Evolutionary conservation across 148 eudicot genomes (phyloP).

Genomic region (Camellia granthamiana): DNA sequence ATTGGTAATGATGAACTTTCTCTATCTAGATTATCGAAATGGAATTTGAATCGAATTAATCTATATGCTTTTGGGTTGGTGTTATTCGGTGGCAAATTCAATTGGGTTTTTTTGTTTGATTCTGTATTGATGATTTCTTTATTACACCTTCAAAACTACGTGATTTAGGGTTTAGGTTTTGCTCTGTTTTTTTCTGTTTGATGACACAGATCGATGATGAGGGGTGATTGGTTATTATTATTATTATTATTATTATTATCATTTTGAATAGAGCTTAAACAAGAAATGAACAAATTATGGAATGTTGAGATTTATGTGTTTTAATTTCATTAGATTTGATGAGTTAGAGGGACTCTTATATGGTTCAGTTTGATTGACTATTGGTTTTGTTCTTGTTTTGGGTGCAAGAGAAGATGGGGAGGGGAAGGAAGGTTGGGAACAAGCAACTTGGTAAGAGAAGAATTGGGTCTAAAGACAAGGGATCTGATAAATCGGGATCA

Average conservation of each 20-base stretch:
- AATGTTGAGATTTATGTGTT: not conserved
- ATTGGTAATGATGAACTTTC: too few species aligned
- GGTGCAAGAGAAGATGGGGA: conserved; percentile 55
- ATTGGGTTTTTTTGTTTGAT: not conserved
- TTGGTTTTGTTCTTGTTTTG: not conserved
- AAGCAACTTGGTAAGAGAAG: conserved; percentile 34
- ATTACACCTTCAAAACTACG: not conserved
- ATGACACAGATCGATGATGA: conserved; percentile 4
- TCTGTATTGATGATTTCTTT: too few species aligned
- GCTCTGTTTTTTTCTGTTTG: not conserved
- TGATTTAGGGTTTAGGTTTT: conserved; percentile 10
- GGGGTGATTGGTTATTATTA: not conserved
- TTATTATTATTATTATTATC: not conserved
- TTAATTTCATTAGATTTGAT: not conserved
- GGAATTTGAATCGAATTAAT: not conserved
- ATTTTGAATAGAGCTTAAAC: not conserved
- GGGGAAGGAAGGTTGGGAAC: conserved; percentile 46
- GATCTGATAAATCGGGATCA: conserved; percentile 85
- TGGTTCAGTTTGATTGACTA: conserved; percentile 9
- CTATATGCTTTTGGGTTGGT: too few species aligned
- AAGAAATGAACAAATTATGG: conserved; percentile 3
- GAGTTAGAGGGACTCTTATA: not conserved
- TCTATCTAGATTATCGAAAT: too few species aligned
- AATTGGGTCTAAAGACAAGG: conserved; percentile 29
- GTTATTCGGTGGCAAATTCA: not conserved